phyloP scores from a whole-genome alignment of 2,329 filamentous ascomycete species.

The Dactylonectria estremocensis region DNA sequence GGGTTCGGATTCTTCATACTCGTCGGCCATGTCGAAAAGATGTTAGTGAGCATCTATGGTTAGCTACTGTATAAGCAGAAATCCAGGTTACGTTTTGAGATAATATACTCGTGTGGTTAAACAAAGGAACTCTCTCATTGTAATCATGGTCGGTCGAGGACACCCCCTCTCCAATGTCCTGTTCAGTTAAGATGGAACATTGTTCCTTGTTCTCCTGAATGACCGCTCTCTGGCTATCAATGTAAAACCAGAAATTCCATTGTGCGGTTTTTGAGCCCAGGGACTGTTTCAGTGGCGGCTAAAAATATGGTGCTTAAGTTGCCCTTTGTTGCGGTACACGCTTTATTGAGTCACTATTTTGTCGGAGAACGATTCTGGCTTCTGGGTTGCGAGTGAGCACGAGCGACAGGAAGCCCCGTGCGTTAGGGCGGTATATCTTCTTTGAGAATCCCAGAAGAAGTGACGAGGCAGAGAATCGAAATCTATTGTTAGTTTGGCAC shows the following conservation, averaged over 20 bases:
- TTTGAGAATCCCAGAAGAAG: slow-evolving; percentile 36
- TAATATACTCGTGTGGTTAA: slow-evolving; percentile 41
- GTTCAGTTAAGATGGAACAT: background rate
- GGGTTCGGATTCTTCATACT: background rate
- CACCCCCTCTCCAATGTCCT: background rate
- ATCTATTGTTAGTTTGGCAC: slow-evolving; percentile 38
- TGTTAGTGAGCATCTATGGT: slow-evolving; percentile 9
- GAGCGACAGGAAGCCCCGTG: slow-evolving; percentile 12
- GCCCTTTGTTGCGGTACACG: slow-evolving; percentile 38
- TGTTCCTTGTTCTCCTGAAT: slow-evolving; percentile 8
- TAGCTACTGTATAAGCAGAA: slow-evolving; percentile 9
- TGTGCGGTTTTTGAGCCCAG: slow-evolving; percentile 29
- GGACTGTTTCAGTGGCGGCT: slow-evolving; percentile 29
- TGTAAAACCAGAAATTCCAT: slow-evolving; percentile 19
- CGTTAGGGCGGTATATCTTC: slow-evolving; percentile 13
- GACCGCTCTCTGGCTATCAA: background rate
- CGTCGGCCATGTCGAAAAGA: slow-evolving; percentile 27
- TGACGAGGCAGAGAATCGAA: background rate
- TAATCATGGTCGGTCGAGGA: background rate
- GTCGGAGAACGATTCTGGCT: slow-evolving; percentile 31
- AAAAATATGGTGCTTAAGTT: slow-evolving; percentile 26
- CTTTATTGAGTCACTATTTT: slow-evolving; percentile 5
- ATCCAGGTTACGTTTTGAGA: slow-evolving; percentile 23
- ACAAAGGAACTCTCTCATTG: slow-evolving; percentile 37
- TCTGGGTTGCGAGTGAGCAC: slow-evolving; percentile 3